Percentiles rank a stretch among this genome's conserved stretches.
These are phyloP conservation scores for Solanum gandarillasii DNA, from an alignment of 257 asterid species.

Conservation along the genomic window DNA sequence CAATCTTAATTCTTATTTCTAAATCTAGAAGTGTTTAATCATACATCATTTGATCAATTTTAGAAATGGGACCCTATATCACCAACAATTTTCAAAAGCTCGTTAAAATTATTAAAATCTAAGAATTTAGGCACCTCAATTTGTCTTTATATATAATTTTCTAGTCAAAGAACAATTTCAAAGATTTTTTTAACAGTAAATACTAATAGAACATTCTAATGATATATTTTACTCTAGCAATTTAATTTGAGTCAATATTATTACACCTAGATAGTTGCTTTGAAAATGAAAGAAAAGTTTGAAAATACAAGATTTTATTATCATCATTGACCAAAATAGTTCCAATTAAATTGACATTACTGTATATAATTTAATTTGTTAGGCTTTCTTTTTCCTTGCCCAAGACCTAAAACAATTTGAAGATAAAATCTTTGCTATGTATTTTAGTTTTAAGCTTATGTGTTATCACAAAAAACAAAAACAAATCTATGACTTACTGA, in stretches of 20 bases:
- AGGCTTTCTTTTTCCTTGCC: not conserved
- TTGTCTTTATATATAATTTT: not conserved
- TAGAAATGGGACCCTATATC: not conserved
- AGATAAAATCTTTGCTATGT: not conserved
- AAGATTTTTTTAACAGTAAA: not conserved
- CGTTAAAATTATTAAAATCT: not conserved
- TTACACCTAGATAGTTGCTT: not conserved
- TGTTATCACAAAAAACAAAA: not conserved
- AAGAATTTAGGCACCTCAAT: not conserved
- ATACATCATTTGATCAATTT: not conserved
- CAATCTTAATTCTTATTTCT: not conserved
- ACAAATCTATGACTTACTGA: not conserved
- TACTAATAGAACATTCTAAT: not conserved
- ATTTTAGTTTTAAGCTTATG: not conserved
- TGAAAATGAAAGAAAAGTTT: not conserved
- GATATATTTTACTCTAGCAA: not conserved
- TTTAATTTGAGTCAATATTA: not conserved
- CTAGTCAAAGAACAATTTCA: not conserved
- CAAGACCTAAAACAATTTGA: not conserved
- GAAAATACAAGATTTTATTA: not conserved
- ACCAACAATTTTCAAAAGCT: not conserved
- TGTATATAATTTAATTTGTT: not conserved
- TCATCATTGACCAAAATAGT: not conserved
- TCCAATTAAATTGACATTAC: not conserved
- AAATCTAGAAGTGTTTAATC: not conserved